Base-by-base conservation (phyloP, 768 basidiomycete species). In the Rhizopogon vinicolor region DNA sequence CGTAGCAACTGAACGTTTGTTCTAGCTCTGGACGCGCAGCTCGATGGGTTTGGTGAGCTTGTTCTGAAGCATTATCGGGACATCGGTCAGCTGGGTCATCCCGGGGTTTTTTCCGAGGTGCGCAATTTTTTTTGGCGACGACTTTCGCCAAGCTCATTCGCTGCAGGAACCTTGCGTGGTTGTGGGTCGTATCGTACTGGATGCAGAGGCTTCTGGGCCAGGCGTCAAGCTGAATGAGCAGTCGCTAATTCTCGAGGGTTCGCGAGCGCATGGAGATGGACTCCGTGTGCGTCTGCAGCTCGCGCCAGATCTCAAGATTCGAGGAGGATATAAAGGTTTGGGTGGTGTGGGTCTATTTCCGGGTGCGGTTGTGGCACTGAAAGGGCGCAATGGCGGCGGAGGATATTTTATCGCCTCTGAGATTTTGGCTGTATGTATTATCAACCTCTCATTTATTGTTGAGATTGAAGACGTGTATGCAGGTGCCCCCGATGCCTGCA, bases 361-460 rank as follows among this genome's bases (percentile, higher is more conserved):
- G 5, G 97, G 97, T 3, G 86, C 86, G 29, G 83, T 98, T 51
- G 87, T 87, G 1, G 93, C 88, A 0, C 65, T 98, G 33, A 90
- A 84, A 58, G 97, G 97, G 0, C 83, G 81, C 67, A 98, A 98
- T 68, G 93, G 94, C 1, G 91, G 93, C 2, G 94, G 91, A 5
- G 89, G 85, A 3, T 85, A 85, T 74, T 98, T 98, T 65, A 76
- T 84, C 9, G 95, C 88, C 0, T 82, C 83, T 25, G 93, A 98
- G 63, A 75, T 96, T 8, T 69, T 97, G 39, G 73, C 84, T 60
- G 96, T 98, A 65, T 12, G 49, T 41, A 5, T 14, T 19, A 3
- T 5, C 3, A 25, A 9, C 16, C 5, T 37, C 13, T 16, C 3
- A 19, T 25, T 49, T 37, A 14, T 37, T 16, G 14, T 10, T 10